A percentile compares a stretch with the other conserved stretches of the same genome.
These are phyloP conservation scores for Termitomyces heimii DNA, from an alignment of 768 basidiomycete genomes.

Conservation along the genomic window DNA sequence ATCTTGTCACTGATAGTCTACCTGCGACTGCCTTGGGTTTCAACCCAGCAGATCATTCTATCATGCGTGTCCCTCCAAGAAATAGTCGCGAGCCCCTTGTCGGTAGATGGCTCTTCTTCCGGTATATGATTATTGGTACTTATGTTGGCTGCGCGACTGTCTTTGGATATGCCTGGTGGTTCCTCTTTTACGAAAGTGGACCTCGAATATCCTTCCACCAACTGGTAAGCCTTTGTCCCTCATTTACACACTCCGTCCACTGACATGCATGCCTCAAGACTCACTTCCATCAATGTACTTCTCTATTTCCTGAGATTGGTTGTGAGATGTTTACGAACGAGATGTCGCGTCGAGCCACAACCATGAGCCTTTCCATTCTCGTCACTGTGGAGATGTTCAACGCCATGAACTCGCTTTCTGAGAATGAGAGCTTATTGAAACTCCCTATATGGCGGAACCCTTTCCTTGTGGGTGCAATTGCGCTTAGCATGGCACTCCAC, in stretches of 20 bases:
- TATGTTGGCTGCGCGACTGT: constrained; percentile 97
- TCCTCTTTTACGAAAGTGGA: constrained; percentile 83
- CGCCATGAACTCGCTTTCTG: constrained; percentile 96
- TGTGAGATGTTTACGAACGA: constrained; percentile 94
- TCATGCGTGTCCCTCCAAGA: constrained; percentile 93
- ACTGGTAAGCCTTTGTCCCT: constrained; percentile 49
- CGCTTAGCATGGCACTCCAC: constrained; percentile 89
- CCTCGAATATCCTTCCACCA: constrained; percentile 94
- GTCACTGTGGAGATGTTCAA: constrained; percentile 98
- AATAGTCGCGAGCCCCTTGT: constrained; percentile 88
- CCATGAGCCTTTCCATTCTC: constrained; percentile 93
- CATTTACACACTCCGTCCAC: neutral
- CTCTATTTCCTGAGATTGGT: constrained; percentile 82
- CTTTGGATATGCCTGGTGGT: constrained; percentile 99
- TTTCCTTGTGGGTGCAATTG: constrained; percentile 85
- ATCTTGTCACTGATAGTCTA: constrained; percentile 93
- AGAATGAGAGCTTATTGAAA: constrained; percentile 88
- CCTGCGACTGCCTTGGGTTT: constrained; percentile 97
- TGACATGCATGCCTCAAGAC: constrained; percentile 46
- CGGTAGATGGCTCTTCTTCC: constrained; percentile 90
- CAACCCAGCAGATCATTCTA: constrained; percentile 94
- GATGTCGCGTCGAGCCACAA: constrained; percentile 84
- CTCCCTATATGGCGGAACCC: constrained; percentile 94
- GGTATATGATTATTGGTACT: constrained; percentile 88
- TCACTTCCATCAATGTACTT: constrained; percentile 90